Base-by-base conservation (phyloP, 805 yeast genomes). In the Candida quercuum region DNA sequence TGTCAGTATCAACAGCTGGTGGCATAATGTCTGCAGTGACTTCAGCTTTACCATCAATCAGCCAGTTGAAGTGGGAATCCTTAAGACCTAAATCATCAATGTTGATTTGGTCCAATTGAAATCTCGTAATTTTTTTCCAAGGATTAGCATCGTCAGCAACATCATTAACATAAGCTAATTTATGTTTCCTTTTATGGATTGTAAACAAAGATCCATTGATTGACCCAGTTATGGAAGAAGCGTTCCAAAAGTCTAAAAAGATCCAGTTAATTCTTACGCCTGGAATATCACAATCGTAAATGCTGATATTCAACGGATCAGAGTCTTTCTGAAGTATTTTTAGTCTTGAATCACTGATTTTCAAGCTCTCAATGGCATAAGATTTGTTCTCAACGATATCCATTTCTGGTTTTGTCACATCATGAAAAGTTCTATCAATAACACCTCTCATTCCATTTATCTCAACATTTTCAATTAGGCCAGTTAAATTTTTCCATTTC, bases 401-500 rank as follows among this genome's bases (percentile, higher is more conserved):
- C 15, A 58, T 40, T 13, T 59, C 51, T 6, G 49, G 40, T 2
- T 52, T 43, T n/a, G 46, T 43, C 3, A 34, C 35, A n/a, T 38
- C 35, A 5, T 42, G 37, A 12, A 37, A 23, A 0, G 81, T 69
- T 39, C 93, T 67, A 51, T 86, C 95, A 17, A 86, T 78, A 1
- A 79, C 79, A 6, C 99, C 98, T 24, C 91, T 71, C 49, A 91
- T 67, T 0, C 98, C 98, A 45, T 73, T 76, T 20, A 89, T 71
- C 39, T 84, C 86, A 43, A 87, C 72, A 37, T 78, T 84, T 40
- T 87, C 80, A 20, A 93, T 67, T 15, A 91, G 74, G 2, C 99
- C 99, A 30, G 76, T 72, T 0, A 96, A 94, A 43, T 82, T 73
- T 41, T 91, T 67, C 96, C 97, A 91, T 52, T 87, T 86, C 38